Evolutionary conservation across 805 yeast species (phyloP).

Genomic region (Yarrowia yakushimensis): DNA sequence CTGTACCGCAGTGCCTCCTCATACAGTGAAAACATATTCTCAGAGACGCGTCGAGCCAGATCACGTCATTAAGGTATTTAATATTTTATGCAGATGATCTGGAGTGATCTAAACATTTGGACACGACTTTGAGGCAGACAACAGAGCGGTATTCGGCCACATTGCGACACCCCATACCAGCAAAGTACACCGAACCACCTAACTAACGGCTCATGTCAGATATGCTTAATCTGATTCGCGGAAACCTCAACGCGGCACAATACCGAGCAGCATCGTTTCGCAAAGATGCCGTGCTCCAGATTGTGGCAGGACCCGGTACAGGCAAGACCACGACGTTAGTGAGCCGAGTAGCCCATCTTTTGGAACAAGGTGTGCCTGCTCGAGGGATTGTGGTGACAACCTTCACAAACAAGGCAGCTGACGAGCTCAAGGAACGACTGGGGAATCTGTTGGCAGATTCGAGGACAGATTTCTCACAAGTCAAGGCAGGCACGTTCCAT

Average conservation of each 20-base stretch:
- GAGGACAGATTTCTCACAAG: conserved; percentile 39
- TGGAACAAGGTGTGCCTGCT: conserved; percentile 53
- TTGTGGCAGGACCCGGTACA: conserved; percentile 66
- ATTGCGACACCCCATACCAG: background rate
- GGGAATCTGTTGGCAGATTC: conserved; percentile 29
- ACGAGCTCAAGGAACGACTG: conserved; percentile 72
- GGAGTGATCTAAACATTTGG: background rate
- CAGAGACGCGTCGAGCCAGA: background rate
- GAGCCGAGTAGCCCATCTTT: conserved; percentile 68
- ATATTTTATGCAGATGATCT: background rate
- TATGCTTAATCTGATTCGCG: background rate
- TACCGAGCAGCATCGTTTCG: conserved; percentile 45
- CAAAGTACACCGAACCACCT: background rate
- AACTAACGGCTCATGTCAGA: background rate
- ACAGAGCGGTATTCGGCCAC: background rate
- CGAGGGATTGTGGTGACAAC: conserved; percentile 75
- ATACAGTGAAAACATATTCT: too few species aligned
- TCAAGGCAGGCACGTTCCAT: conserved; percentile 87
- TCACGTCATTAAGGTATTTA: background rate
- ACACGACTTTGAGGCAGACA: background rate
- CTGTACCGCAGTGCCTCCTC: too few species aligned
- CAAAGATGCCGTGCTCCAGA: conserved; percentile 44
- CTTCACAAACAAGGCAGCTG: conserved; percentile 89
- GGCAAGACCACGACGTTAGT: conserved; percentile 82
- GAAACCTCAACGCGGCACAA: conserved; percentile 44